Conservation (phyloP, 2,329 filamentous ascomycete genomes). For the Xylariaceae sp. region DNA sequence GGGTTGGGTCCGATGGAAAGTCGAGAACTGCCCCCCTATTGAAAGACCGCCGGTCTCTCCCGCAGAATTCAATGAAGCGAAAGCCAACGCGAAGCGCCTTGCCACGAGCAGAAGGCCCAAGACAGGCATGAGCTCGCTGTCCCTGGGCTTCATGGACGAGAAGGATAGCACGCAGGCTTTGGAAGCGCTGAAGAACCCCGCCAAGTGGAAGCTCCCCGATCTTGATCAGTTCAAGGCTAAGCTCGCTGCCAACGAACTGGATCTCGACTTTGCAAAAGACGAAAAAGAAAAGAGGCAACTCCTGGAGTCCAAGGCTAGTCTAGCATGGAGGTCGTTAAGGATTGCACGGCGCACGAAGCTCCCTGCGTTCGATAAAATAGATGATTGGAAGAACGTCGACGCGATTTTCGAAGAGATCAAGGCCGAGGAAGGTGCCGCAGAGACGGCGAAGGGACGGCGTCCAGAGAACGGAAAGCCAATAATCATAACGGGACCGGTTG, state of each 20-base stretch:
- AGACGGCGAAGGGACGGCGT: slow-evolving; percentile 26
- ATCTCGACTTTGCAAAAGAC: slow-evolving; percentile 74
- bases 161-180: slow-evolving; percentile 56
- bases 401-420: slow-evolving; percentile 47
- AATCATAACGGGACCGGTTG: slow-evolving; percentile 61
- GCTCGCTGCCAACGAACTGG: slow-evolving; percentile 75
- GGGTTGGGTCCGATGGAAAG: slow-evolving; percentile 99
- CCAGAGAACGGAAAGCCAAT: slow-evolving; percentile 51
- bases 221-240: slow-evolving; percentile 65
- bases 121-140: slow-evolving; percentile 64
- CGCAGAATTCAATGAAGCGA: slow-evolving; percentile 64
- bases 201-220: slow-evolving; percentile 63
- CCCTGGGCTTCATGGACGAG: slow-evolving; percentile 73
- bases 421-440: slow-evolving; percentile 32
- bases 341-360: slow-evolving; percentile 71
- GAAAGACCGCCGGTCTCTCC: slow-evolving; percentile 66
- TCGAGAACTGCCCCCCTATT: slow-evolving; percentile 86
- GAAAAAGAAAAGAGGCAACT: slow-evolving; percentile 50
- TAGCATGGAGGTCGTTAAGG: slow-evolving; percentile 83
- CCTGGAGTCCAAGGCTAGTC: slow-evolving; percentile 73
- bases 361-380: slow-evolving; percentile 77
- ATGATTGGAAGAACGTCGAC: slow-evolving; percentile 68
- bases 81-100: slow-evolving; percentile 57
- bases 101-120: slow-evolving; percentile 68
- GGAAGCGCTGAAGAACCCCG: slow-evolving; percentile 61